These are phyloP conservation scores for Gracilariopsis chorda DNA, from an alignment of 23 red algal genomes.

Conservation along the genomic window DNA sequence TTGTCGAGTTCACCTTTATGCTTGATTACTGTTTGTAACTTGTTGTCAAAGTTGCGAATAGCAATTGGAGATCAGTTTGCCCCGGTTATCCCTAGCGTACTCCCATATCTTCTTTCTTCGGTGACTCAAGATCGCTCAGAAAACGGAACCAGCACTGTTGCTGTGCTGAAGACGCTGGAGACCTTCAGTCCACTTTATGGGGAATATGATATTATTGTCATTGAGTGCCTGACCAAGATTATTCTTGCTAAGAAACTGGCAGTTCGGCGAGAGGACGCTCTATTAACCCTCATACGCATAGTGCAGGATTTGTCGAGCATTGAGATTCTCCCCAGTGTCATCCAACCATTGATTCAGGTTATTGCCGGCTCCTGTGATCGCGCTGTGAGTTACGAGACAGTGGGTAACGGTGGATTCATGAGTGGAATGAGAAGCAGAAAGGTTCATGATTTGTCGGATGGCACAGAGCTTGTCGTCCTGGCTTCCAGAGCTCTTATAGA, in stretches of 20 bases:
- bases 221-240: constrained; percentile 61
- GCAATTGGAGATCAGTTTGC: constrained; percentile 90
- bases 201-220: constrained; percentile 60
- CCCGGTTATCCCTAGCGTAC: constrained; percentile 58
- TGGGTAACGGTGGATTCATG: neutral
- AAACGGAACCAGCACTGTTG: constrained; percentile 58
- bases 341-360: constrained; percentile 76
- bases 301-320: constrained; percentile 34
- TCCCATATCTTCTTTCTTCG: constrained; percentile 63
- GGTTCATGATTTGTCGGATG: neutral
- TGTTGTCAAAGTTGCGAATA: constrained; percentile 58
- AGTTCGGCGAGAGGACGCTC: constrained; percentile 46
- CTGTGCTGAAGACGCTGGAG: constrained; percentile 69
- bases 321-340: constrained; percentile 73
- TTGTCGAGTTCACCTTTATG: neutral
- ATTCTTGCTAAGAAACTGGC: constrained; percentile 22
- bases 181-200: constrained; percentile 70
- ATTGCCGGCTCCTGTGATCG: constrained; percentile 32
- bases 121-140: constrained; percentile 45
- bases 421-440: neutral
- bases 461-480: neutral
- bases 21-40: constrained; percentile 46
- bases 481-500: constrained; percentile 31
- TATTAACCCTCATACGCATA: constrained; percentile 59
- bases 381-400: neutral